Evolutionary conservation across 345 rosid species (phyloP), one percentile per base, ranked within the genome.

Genomic region (Nephelium lappaceum): DNA sequence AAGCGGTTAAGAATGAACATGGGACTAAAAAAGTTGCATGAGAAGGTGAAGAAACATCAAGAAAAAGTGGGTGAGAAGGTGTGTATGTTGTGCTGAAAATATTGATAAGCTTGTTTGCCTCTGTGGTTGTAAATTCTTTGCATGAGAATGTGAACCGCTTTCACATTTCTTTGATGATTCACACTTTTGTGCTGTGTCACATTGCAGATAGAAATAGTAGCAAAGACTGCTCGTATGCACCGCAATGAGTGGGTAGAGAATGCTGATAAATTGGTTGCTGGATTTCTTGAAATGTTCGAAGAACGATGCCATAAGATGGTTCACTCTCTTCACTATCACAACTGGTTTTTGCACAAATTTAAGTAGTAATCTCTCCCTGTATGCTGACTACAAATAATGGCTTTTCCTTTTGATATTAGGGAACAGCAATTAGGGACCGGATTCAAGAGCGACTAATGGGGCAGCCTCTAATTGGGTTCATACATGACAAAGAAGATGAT

Each of bases 281-380:
- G 94, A 58, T 91, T 87, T 79, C 92, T 91, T 12, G 94, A 91
- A 77, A 91, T 90, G 92, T 90, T 90, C 62, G 89, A 90, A 84
- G 91, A 90, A 83, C 85, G 89, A 23, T 90, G 89, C 79, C 94
- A 91, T 78, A 88, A 91, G 85, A 89, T 91, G 94, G 94, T 87
- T 6, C 21, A 65, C 25, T 63, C 60, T 25, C 8, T 38, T 38
- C 43, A n/a, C 25, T 31, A 25, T 42, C 8, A 19, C 25, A 57
- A 8, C n/a, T 18, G 15, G 3, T 5, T 10, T 57, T 24, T n/a
- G 10, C 64, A 6, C 66, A 31, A 38, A 68, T 27, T 11, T 39
- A 21, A 62, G 23, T 24, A 4, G 16, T 43, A 18, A 10, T 69
- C 5, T 45, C 39, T 25, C 19, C 53, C 24, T 21, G 7, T 71